These are phyloP conservation scores for Pichia sp. DNA, from an alignment of 1,139 yeast species.

Conservation along the genomic window DNA sequence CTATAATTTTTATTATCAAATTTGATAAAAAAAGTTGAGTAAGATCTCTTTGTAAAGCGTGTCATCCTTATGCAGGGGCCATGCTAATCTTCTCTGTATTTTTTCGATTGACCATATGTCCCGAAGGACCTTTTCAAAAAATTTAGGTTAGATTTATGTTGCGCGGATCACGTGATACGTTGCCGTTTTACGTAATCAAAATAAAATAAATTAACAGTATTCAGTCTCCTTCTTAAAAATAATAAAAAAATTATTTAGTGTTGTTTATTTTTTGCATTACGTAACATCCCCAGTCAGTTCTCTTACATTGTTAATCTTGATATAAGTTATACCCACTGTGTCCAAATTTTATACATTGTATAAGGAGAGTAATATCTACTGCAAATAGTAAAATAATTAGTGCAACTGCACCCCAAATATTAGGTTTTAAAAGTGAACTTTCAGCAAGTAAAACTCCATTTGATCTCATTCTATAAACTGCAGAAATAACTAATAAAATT, in stretches of 20 bases:
- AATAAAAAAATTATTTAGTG: too few relatives aligned
- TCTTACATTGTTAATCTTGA: not conserved
- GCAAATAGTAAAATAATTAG: not conserved
- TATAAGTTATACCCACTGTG: not conserved
- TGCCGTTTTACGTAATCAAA: not conserved
- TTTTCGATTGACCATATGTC: constrained; percentile 66
- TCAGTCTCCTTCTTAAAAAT: too few relatives aligned
- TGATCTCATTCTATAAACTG: not conserved
- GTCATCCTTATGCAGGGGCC: constrained; percentile 99
- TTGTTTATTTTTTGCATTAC: too few relatives aligned
- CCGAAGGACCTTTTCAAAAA: constrained; percentile 21
- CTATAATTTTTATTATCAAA: too few relatives aligned
- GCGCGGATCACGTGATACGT: not conserved
- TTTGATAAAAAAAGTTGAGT: constrained; percentile 70
- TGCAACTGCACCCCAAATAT: not conserved
- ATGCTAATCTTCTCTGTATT: constrained; percentile 98
- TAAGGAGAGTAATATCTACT: not conserved
- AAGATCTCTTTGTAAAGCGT: constrained; percentile 95
- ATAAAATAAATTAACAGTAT: too few relatives aligned
- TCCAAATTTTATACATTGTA: not conserved
- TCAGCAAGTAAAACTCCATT: not conserved
- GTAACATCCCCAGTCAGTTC: too few relatives aligned
- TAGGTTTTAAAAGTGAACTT: not conserved
- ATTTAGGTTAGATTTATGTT: not conserved
- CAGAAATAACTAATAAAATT: not conserved